Evolutionary conservation across 2,329 filamentous ascomycete species (phyloP).

Genomic region (Fusarium avenaceum): DNA sequence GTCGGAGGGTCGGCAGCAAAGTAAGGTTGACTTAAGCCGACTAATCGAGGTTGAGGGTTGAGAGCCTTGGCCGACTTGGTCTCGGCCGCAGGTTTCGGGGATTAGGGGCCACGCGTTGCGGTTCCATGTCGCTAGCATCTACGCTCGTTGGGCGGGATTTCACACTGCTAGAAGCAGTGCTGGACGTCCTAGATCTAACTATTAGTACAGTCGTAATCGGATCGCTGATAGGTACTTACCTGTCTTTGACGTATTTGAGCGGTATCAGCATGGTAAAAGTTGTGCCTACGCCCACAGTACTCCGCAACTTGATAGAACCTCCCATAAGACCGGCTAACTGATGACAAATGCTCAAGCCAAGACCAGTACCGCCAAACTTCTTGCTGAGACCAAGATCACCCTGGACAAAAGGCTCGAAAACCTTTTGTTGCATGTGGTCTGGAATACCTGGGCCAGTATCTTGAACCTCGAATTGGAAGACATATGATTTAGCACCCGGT

Average conservation of each 20-base stretch:
- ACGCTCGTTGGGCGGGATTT: slow-evolving; percentile 65
- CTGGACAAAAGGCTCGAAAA: slow-evolving; percentile 96
- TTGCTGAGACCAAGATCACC: slow-evolving; percentile 91
- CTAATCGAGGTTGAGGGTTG: slow-evolving; percentile 80
- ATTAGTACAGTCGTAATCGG: slow-evolving; percentile 22
- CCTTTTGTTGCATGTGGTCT: slow-evolving; percentile 79
- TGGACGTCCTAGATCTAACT: slow-evolving; percentile 59
- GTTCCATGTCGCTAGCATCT: slow-evolving; percentile 57
- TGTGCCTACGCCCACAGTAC: slow-evolving; percentile 79
- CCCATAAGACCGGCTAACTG: slow-evolving; percentile 88
- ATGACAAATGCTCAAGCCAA: slow-evolving; percentile 90
- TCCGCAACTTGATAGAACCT: slow-evolving; percentile 79
- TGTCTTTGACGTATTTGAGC: slow-evolving; percentile 79
- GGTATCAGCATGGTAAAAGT: slow-evolving; percentile 88
- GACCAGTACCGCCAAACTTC: slow-evolving; percentile 89
- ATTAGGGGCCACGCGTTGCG: slow-evolving; percentile 49
- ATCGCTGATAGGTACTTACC: slow-evolving; percentile 47
- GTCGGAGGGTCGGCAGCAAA: slow-evolving; percentile 67
- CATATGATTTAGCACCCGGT: slow-evolving; percentile 71
- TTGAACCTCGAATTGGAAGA: slow-evolving; percentile 89
- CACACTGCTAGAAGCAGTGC: slow-evolving; percentile 67
- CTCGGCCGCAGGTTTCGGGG: slow-evolving; percentile 47
- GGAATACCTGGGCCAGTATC: slow-evolving; percentile 91
- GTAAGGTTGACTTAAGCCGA: slow-evolving; percentile 87
- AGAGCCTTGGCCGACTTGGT: slow-evolving; percentile 58